These are phyloP conservation scores for Penicillium sp. DNA, from an alignment of 2,329 filamentous ascomycete species.

Conservation along the genomic window DNA sequence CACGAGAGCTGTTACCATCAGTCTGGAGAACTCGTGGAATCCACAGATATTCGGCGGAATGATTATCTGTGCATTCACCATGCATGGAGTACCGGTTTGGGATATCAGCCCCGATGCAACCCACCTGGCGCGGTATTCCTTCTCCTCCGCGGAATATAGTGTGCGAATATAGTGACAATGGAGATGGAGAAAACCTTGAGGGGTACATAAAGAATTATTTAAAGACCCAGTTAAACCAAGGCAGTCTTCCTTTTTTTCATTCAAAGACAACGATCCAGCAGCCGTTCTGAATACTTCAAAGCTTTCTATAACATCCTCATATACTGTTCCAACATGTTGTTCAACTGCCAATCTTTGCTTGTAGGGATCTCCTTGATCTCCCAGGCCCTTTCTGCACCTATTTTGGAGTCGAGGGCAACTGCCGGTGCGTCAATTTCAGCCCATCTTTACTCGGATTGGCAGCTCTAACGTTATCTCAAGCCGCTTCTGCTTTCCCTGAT, in stretches of 20 bases:
- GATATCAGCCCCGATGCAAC: not conserved
- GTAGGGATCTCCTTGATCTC: conserved; percentile 5
- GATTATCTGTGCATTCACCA: not conserved
- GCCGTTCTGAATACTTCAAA: not conserved
- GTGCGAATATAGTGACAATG: not conserved
- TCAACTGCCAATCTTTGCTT: conserved; percentile 3
- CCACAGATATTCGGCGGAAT: conserved; percentile 2
- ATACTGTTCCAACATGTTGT: conserved; percentile 7
- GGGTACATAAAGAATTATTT: not conserved
- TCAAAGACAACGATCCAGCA: not conserved
- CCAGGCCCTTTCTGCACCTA: conserved; percentile 11
- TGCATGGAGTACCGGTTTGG: conserved; percentile 3
- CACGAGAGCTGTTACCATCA: not conserved
- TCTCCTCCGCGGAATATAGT: not conserved
- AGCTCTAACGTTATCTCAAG: conserved; percentile 6
- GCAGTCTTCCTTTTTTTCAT: not conserved
- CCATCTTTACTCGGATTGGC: not conserved
- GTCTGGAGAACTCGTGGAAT: not conserved
- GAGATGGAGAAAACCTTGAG: not conserved
- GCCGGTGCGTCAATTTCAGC: conserved; percentile 7
- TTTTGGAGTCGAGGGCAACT: conserved; percentile 13
- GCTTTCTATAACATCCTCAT: not conserved
- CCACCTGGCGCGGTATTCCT: not conserved
- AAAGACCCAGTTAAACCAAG: not conserved
- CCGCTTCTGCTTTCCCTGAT: conserved; percentile 16